phyloP scores from a whole-genome alignment of 345 rosid species.

The Mercurialis annua region DNA sequence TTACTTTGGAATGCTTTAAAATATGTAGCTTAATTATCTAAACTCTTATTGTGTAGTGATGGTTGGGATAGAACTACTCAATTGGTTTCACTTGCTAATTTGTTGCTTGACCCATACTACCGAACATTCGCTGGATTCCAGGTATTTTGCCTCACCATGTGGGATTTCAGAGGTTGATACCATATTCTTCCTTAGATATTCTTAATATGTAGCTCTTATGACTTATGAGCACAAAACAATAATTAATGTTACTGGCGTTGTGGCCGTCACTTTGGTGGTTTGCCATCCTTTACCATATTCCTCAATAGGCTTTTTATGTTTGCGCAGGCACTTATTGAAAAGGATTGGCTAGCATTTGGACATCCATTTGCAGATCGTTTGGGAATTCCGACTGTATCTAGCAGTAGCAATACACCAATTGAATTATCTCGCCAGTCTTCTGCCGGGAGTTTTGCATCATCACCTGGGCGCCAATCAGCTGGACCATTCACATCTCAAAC shows the following conservation, averaged over 20 bases:
- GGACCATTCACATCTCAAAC: constrained; percentile 59
- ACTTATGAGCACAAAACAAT: neutral
- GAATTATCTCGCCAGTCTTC: constrained; percentile 80
- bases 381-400: constrained; percentile 78
- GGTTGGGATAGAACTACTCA: constrained; percentile 99
- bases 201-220: constrained; percentile 8
- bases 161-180: neutral
- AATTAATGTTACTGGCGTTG: neutral
- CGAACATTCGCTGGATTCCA: constrained; percentile 92
- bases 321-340: constrained; percentile 83
- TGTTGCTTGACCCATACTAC: constrained; percentile 95
- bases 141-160: constrained; percentile 35
- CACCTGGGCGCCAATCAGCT: constrained; percentile 68
- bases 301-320: constrained; percentile 8
- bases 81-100: constrained; percentile 84
- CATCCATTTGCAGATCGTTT: constrained; percentile 95
- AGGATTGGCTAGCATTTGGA: constrained; percentile 99
- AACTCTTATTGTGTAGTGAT: constrained; percentile 54
- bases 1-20: neutral
- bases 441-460: constrained; percentile 63
- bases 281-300: neutral
- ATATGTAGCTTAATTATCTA: neutral
- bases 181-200: neutral
- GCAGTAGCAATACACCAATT: constrained; percentile 40
- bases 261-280: neutral